A percentile compares a stretch with the other conserved stretches of the same genome.
phyloP scores from a whole-genome alignment of 2,329 filamentous ascomycete species.

The Fusarium poae region DNA sequence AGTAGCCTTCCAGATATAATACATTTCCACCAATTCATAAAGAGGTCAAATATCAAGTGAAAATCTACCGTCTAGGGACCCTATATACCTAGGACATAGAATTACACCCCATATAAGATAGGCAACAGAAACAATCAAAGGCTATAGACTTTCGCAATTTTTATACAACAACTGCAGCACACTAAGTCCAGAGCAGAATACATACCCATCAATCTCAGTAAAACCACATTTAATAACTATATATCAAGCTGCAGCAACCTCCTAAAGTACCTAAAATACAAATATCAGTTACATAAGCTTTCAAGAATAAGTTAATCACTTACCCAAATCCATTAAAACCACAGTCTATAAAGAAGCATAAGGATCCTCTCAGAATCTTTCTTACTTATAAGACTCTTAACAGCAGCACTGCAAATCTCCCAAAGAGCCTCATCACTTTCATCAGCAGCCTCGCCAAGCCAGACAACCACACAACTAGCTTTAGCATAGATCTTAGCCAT shows the following conservation, averaged over 20 bases:
- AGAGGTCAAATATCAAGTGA: background rate
- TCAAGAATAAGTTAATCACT: fast-evolving
- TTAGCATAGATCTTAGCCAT: background rate
- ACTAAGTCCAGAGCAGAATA: background rate
- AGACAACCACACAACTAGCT: background rate
- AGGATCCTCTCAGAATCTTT: fast-evolving
- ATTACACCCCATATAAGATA: background rate
- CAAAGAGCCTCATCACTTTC: background rate
- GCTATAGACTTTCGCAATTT: background rate
- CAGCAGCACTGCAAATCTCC: background rate
- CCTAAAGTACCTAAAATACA: background rate
- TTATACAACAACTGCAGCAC: fast-evolving
- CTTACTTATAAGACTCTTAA: fast-evolving
- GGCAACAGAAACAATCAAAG: fast-evolving
- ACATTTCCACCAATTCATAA: background rate
- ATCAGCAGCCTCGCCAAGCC: background rate
- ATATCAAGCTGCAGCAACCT: constrained; percentile 5
- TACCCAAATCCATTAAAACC: constrained; percentile 1
- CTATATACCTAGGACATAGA: background rate
- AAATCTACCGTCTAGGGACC: background rate
- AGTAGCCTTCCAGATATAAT: background rate
- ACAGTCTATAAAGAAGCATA: background rate
- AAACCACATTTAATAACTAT: background rate
- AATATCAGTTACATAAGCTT: background rate
- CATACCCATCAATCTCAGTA: background rate